Evolutionary conservation across 768 basidiomycete species (phyloP).

Genomic region (Auriscalpium vulgare): DNA sequence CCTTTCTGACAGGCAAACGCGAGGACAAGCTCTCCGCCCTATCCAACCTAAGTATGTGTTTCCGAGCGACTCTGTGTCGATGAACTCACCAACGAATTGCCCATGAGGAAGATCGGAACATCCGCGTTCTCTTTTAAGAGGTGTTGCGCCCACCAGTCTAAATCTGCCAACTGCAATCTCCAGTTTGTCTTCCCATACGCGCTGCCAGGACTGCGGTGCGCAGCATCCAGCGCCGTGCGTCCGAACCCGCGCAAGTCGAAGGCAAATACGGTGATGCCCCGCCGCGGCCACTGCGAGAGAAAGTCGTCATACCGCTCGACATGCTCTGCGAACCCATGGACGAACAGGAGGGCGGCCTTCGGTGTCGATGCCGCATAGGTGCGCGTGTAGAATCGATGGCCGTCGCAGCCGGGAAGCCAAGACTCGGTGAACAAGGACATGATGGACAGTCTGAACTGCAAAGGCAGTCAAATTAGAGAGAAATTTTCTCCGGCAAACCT

Average conservation of each 20-base stretch:
- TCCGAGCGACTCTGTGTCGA: neutral
- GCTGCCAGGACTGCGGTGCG: conserved; percentile 33
- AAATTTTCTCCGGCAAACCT: too few relatives aligned
- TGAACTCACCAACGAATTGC: conserved; percentile 65
- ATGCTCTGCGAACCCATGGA: conserved; percentile 77
- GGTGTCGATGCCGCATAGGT: conserved; percentile 38
- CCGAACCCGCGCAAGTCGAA: conserved; percentile 81
- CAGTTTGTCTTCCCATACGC: conserved; percentile 57
- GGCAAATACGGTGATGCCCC: conserved; percentile 57
- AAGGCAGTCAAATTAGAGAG: too few relatives aligned
- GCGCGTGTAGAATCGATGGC: conserved; percentile 63
- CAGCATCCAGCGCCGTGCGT: conserved; percentile 56
- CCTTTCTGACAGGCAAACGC: conserved; percentile 43
- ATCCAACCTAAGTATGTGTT: neutral
- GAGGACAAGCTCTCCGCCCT: conserved; percentile 66
- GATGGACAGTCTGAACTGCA: too few relatives aligned
- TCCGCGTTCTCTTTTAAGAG: conserved; percentile 10
- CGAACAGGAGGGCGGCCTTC: conserved; percentile 44
- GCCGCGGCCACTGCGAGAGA: conserved; percentile 44
- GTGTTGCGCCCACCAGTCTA: conserved; percentile 45
- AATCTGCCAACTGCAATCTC: conserved; percentile 56
- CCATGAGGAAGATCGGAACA: conserved; percentile 59
- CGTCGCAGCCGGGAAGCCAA: conserved; percentile 55
- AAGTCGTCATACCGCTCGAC: conserved; percentile 60
- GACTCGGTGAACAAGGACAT: conserved; percentile 28